Percentiles rank a stretch among this genome's conserved stretches.
These are phyloP conservation scores for Paraconiothyrium sp. DNA, from an alignment of 2,329 filamentous ascomycete genomes.

Conservation along the genomic window DNA sequence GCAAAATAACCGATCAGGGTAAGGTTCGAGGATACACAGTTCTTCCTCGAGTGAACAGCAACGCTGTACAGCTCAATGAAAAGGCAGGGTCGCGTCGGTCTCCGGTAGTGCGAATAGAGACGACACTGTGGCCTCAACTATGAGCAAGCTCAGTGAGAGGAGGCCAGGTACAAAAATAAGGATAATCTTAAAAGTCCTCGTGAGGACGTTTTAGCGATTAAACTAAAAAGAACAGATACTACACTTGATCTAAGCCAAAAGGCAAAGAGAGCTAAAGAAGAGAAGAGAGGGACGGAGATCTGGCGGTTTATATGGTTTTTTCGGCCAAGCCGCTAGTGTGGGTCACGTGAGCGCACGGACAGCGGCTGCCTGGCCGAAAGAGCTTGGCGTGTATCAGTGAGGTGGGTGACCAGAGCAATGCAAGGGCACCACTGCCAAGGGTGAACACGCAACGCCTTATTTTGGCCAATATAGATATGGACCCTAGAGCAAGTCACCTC, in stretches of 20 bases:
- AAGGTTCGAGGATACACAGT: not conserved
- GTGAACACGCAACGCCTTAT: too few relatives aligned
- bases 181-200: too few relatives aligned
- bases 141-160: constrained; percentile 14
- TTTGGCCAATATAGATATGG: too few relatives aligned
- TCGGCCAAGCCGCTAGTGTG: not conserved
- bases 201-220: constrained; percentile 11
- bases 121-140: constrained; percentile 12
- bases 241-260: not conserved
- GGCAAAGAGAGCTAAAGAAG: constrained; percentile 9
- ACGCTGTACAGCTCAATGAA: too few relatives aligned
- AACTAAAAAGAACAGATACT: constrained; percentile 10
- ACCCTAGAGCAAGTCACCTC: not conserved
- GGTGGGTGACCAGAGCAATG: not conserved
- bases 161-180: constrained; percentile 5
- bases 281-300: not conserved
- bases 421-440: too few relatives aligned
- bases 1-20: not conserved
- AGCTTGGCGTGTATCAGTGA: not conserved
- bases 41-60: constrained; percentile 1
- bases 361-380: not conserved
- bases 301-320: not conserved
- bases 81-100: not conserved
- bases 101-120: not conserved
- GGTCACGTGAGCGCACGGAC: not conserved